Conservation (phyloP, 768 basidiomycete genomes). For the Steccherinum ochraceum region DNA sequence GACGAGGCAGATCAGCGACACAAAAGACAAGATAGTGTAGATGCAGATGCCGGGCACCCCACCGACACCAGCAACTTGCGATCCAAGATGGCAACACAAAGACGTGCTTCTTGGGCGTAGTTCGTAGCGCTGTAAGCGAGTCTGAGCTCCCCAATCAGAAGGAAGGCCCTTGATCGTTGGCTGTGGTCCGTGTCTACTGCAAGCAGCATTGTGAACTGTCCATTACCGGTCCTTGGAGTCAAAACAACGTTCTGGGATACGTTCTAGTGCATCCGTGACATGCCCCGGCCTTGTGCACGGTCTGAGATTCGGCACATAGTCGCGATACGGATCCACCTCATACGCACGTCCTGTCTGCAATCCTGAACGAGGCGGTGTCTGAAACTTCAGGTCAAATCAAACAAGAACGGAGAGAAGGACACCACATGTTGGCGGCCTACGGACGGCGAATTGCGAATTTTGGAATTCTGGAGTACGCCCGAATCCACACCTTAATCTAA, state of each 20-base stretch:
- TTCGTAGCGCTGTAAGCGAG: no score
- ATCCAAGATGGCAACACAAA: background rate
- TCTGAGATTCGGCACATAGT: background rate
- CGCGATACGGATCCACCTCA: background rate
- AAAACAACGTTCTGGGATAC: background rate
- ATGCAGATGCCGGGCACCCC: background rate
- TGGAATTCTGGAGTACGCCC: background rate
- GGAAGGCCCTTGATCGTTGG: background rate
- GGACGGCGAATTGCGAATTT: background rate
- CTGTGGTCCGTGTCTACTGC: background rate
- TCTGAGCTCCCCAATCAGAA: background rate
- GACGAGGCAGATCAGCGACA: background rate
- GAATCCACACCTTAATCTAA: background rate
- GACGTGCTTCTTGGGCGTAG: background rate
- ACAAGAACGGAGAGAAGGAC: background rate
- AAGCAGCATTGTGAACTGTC: background rate
- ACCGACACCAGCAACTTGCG: background rate
- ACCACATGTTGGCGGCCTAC: no score
- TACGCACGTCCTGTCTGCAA: no score
- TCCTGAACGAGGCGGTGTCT: background rate
- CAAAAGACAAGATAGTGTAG: background rate
- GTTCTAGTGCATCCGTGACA: background rate
- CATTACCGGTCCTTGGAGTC: background rate
- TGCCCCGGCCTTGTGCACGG: background rate
- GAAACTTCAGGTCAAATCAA: background rate